Evolutionary conservation across 768 basidiomycete genomes (phyloP), one percentile per base, ranked within the genome.

Genomic region (Paxillus rubicundulus): DNA sequence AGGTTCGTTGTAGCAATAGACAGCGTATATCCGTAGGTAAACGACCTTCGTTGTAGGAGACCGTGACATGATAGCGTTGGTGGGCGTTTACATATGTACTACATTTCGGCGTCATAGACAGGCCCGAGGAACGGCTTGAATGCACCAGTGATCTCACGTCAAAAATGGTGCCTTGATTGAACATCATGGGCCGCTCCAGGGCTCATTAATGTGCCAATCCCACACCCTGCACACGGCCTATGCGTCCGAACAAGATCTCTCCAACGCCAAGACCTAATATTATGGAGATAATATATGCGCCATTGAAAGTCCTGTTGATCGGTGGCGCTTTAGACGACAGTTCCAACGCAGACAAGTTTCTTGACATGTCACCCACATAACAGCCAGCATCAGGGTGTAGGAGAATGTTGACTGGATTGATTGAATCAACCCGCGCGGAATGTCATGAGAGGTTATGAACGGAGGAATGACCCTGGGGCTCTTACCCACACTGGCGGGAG

Each of bases 331-430:
- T 57, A 61, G 32, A 36, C 38, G 30, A 61, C 37, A 33, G 3
- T 49, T 24, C 4, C 21, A 30, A 43, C 24, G 9, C 42, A 12
- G 46, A 36, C 28, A 54, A 37, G 17, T 16, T 16, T 12, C 9
- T n/a, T 36, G 1, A 44, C 45, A 38, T n/a, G 9, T 32, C 43
- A 40, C 85, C 70, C 68, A 91, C 89, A 92, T 92, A 61, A 89
- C 77, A 9, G 80, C 82, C 64, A 92, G 68, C 92, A 96, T 95
- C 51, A 95, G 77, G 5, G 75, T 58, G 59, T 90, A 95, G 21
- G 71, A 72, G 18, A 94, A 61, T 18, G 82, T 67, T 38, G 82
- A 75, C 53, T 92, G 89, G 17, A 83, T 51, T 9, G 80, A 80
- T 55, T 84, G 82, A 38, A 91, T 60, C 2, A 79, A 62, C 1